Percentiles rank a stretch among this genome's conserved stretches.
phyloP scores from a whole-genome alignment of 306 rosid genomes.

The Heteromeles arbutifolia region DNA sequence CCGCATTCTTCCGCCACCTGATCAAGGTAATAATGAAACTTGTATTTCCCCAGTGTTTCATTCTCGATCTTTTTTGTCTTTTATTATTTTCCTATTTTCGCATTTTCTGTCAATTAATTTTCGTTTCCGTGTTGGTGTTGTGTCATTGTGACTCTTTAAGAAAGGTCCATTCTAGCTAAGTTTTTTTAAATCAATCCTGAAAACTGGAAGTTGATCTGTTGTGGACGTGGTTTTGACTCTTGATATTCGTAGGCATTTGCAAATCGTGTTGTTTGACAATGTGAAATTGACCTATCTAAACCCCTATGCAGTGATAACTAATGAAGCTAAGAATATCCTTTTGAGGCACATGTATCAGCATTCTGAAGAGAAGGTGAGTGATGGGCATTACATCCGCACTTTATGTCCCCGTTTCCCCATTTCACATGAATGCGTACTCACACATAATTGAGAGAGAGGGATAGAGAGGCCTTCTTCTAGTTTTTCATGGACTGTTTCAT shows the following conservation, averaged over 20 bases:
- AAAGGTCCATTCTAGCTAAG: no score
- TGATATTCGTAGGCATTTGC: neutral
- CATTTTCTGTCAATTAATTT: neutral
- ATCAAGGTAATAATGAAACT: conserved; percentile 58
- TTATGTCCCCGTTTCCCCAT: neutral
- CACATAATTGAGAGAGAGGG: neutral
- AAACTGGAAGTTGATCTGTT: neutral
- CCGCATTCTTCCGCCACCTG: conserved; percentile 76
- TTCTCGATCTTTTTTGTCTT: neutral
- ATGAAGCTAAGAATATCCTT: conserved; percentile 70
- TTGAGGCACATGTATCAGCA: conserved; percentile 77
- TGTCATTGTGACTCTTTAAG: neutral
- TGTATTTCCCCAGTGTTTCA: neutral
- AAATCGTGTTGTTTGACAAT: neutral
- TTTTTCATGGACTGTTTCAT: conserved; percentile 17
- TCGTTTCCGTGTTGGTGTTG: neutral
- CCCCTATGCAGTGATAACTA: conserved; percentile 60
- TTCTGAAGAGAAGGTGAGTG: conserved; percentile 42
- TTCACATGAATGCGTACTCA: neutral
- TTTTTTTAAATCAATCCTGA: neutral
- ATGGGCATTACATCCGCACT: neutral
- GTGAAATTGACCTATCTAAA: conserved; percentile 17
- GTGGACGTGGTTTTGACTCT: neutral
- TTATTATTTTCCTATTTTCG: neutral
- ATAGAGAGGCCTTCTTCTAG: neutral